phyloP scores from a whole-genome alignment of 495 filamentous ascomycete genomes.

The Penicillium paxilli region DNA sequence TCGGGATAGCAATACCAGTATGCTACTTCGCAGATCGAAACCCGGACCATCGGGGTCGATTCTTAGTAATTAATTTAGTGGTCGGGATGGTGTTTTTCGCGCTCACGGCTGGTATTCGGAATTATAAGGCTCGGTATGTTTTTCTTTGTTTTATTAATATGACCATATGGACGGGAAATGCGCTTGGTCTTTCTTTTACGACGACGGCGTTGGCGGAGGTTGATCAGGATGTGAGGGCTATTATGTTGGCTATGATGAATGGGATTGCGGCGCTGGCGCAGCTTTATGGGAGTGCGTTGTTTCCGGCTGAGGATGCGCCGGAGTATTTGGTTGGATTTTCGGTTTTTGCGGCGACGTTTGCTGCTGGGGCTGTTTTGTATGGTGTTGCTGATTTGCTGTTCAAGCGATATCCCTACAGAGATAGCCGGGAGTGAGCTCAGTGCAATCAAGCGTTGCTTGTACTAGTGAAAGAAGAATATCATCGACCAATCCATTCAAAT shows the following conservation, averaged over 20 bases:
- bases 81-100: constrained; percentile 9
- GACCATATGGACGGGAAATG: constrained; percentile 6
- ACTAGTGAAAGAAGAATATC: too few species aligned
- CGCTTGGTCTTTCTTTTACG: constrained; percentile 6
- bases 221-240: constrained; percentile 2
- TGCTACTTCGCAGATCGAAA: not conserved
- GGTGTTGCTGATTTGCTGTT: not conserved
- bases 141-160: constrained; percentile 9
- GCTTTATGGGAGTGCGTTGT: constrained; percentile 9
- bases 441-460: too few species aligned
- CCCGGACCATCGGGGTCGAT: not conserved
- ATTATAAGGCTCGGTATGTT: constrained; percentile 4
- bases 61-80: not conserved
- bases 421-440: not conserved
- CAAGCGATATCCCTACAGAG: constrained; percentile 5
- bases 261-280: constrained; percentile 5
- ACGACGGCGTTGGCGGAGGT: constrained; percentile 2
- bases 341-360: not conserved
- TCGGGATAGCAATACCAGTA: not conserved
- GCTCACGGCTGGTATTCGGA: constrained; percentile 1
- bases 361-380: not conserved
- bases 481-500: too few species aligned
- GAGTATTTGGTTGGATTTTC: constrained; percentile 7
- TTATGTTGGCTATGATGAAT: constrained; percentile 6
- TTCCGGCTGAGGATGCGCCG: constrained; percentile 5